A percentile compares a stretch with the other conserved stretches of the same genome.
phyloP scores from a whole-genome alignment of 1,139 yeast species.

The Torulaspora globosa region DNA sequence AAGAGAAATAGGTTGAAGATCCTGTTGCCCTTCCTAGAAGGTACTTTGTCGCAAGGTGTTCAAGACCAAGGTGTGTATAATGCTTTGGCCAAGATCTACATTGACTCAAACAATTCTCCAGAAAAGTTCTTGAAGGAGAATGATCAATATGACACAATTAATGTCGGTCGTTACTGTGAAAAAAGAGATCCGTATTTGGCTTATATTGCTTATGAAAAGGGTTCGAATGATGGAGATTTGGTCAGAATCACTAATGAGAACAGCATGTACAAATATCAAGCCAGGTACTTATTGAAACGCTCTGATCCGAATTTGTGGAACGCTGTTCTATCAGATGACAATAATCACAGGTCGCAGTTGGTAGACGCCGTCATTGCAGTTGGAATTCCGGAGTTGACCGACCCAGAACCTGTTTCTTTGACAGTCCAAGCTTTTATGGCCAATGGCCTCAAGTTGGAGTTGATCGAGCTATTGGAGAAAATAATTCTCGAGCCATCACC shows the following conservation, averaged over 20 bases:
- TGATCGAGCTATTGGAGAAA: constrained; percentile 90
- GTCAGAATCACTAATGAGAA: constrained; percentile 91
- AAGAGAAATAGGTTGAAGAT: constrained; percentile 91
- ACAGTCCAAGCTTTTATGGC: constrained; percentile 98
- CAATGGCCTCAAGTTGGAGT: constrained; percentile 86
- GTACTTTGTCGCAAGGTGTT: constrained; percentile 80
- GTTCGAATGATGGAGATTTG: constrained; percentile 84
- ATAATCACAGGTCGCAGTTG: constrained; percentile 82
- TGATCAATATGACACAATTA: constrained; percentile 79
- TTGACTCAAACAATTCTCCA: constrained; percentile 95
- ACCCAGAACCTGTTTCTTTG: constrained; percentile 92
- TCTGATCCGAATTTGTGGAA: constrained; percentile 83
- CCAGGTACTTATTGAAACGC: constrained; percentile 83
- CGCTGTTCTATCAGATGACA: constrained; percentile 68
- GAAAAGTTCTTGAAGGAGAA: constrained; percentile 94
- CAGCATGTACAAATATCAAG: constrained; percentile 97
- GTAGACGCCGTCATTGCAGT: constrained; percentile 93
- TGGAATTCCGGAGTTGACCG: constrained; percentile 92
- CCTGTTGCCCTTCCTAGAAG: constrained; percentile 87
- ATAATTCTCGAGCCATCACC: constrained; percentile 96
- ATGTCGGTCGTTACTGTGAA: constrained; percentile 97
- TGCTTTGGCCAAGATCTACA: constrained; percentile 94
- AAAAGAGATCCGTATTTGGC: constrained; percentile 98
- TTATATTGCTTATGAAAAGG: constrained; percentile 94
- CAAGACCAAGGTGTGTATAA: constrained; percentile 90